Evolutionary conservation across 2,329 filamentous ascomycete genomes (phyloP).

Genomic region (Colletotrichum karsti): DNA sequence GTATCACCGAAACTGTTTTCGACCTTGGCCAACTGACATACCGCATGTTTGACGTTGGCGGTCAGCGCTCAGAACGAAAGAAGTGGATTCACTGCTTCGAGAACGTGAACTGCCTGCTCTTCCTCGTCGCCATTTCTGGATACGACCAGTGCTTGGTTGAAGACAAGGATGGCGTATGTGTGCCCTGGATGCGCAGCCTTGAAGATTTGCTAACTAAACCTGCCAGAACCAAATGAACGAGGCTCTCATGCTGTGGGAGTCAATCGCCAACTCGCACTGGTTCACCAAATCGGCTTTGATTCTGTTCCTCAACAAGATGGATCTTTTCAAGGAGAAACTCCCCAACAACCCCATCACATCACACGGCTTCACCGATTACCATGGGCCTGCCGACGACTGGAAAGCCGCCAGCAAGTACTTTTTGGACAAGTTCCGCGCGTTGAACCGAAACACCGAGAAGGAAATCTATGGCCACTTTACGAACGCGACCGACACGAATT

Average conservation of each 20-base stretch:
- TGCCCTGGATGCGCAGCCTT: neutral
- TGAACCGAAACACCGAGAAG: slow-evolving; percentile 75
- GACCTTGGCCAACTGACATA: slow-evolving; percentile 92
- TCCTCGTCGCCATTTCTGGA: slow-evolving; percentile 93
- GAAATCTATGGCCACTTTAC: slow-evolving; percentile 72
- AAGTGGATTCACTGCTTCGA: slow-evolving; percentile 99
- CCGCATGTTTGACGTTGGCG: slow-evolving; percentile 96
- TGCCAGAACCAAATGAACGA: slow-evolving; percentile 89
- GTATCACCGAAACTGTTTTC: slow-evolving; percentile 95
- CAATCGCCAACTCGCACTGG: slow-evolving; percentile 87
- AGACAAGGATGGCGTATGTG: slow-evolving; percentile 90
- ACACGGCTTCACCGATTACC: slow-evolving; percentile 82
- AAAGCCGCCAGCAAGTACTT: slow-evolving; percentile 84
- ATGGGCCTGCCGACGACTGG: slow-evolving; percentile 74
- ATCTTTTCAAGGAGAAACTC: slow-evolving; percentile 83
- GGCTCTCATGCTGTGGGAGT: slow-evolving; percentile 87
- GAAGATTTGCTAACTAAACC: slow-evolving; percentile 29
- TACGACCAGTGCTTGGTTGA: slow-evolving; percentile 97
- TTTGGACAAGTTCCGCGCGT: slow-evolving; percentile 79
- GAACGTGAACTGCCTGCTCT: slow-evolving; percentile 90
- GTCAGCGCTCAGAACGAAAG: slow-evolving; percentile 91
- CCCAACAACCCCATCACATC: slow-evolving; percentile 74
- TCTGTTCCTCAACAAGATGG: slow-evolving; percentile 88
- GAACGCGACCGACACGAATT: slow-evolving; percentile 73
- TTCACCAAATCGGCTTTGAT: slow-evolving; percentile 85